phyloP scores from a whole-genome alignment of 2,329 filamentous ascomycete genomes.

The Epicoccum sorghinum region DNA sequence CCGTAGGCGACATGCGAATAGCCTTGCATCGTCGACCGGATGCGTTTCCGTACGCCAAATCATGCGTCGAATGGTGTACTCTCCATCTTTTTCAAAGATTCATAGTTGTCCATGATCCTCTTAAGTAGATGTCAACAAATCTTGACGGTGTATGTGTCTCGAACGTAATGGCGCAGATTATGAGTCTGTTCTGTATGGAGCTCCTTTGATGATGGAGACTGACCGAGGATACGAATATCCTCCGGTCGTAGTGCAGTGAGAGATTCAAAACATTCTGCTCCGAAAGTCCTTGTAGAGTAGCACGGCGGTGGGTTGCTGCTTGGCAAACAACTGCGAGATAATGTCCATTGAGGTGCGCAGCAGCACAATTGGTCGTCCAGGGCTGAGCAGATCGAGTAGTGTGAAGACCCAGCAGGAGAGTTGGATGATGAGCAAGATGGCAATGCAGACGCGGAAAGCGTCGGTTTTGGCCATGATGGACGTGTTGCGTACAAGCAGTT shows the following conservation, averaged over 20 bases:
- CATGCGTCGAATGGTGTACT: no score
- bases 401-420: constrained; percentile 39
- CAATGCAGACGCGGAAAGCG: constrained; percentile 38
- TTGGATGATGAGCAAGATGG: constrained; percentile 40
- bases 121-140: not conserved
- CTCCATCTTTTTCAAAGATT: not conserved
- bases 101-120: not conserved
- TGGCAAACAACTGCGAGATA: constrained; percentile 23
- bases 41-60: no score
- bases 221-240: not conserved
- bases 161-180: not conserved
- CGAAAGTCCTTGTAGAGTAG: constrained; percentile 28
- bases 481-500: not conserved
- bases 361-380: constrained; percentile 33
- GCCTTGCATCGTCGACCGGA: no score
- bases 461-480: constrained; percentile 35
- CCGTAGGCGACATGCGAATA: no score
- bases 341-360: constrained; percentile 28
- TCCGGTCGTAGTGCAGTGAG: not conserved
- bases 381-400: constrained; percentile 39
- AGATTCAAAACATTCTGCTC: constrained; percentile 11
- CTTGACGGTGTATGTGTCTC: not conserved
- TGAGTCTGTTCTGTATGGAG: not conserved
- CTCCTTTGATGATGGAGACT: not conserved
- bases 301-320: constrained; percentile 24